Evolutionary conservation across 2,329 filamentous ascomycete genomes (phyloP).

Genomic region (Neoscytalidium dimidiatum): DNA sequence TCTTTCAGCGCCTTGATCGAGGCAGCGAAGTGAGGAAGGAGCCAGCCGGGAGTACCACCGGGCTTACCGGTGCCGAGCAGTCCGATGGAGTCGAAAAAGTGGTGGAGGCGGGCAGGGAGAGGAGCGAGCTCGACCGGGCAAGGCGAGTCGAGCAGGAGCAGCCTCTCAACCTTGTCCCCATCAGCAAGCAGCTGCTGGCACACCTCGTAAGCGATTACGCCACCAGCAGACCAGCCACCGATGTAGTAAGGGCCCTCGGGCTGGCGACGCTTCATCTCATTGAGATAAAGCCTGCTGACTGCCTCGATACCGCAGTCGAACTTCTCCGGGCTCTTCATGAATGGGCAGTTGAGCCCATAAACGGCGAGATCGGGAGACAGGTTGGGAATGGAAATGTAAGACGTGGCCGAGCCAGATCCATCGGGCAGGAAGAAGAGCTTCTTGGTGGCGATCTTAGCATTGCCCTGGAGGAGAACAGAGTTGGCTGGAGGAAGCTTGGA

Average conservation of each 20-base stretch:
- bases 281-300: constrained; percentile 65
- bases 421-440: constrained; percentile 56
- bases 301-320: constrained; percentile 67
- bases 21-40: constrained; percentile 71
- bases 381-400: constrained; percentile 63
- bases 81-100: constrained; percentile 72
- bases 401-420: constrained; percentile 64
- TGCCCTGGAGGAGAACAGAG: constrained; percentile 61
- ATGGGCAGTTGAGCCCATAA: constrained; percentile 66
- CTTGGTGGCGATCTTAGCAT: constrained; percentile 57
- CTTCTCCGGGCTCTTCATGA: constrained; percentile 68
- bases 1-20: constrained; percentile 68
- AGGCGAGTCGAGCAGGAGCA: constrained; percentile 56
- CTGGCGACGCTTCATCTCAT: constrained; percentile 71
- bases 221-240: constrained; percentile 58
- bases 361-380: constrained; percentile 53
- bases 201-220: constrained; percentile 57
- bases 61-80: constrained; percentile 65
- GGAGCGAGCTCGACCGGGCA: constrained; percentile 55
- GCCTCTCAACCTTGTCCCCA: constrained; percentile 52
- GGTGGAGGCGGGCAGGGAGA: constrained; percentile 60
- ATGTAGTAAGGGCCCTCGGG: constrained; percentile 61
- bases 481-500: constrained; percentile 50
- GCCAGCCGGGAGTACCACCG: constrained; percentile 68
- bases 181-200: constrained; percentile 49